Conservation (phyloP, 306 rosid genomes). For the Casuarina glauca region DNA sequence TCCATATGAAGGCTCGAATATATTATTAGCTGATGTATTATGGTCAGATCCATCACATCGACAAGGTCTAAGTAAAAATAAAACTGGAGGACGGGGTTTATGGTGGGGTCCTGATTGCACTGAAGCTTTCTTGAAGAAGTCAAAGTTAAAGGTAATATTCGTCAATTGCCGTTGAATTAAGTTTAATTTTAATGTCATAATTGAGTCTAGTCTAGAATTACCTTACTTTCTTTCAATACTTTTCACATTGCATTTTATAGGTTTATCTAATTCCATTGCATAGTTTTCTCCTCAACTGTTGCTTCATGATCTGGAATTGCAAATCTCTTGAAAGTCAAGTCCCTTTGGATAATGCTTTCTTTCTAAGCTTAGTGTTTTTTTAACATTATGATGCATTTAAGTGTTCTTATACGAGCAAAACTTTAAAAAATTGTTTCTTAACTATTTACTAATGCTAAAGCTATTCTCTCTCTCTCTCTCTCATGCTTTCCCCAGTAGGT, state of each 20-base stretch:
- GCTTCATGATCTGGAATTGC: neutral
- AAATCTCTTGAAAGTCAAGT: neutral
- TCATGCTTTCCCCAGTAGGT: neutral
- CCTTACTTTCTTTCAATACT: constrained; percentile 7
- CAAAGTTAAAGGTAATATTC: constrained; percentile 71
- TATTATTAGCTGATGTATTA: constrained; percentile 68
- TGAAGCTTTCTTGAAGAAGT: constrained; percentile 64
- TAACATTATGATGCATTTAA: neutral
- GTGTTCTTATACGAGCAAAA: neutral
- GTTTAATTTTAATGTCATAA: constrained; percentile 1
- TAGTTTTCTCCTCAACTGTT: constrained; percentile 1
- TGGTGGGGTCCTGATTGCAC: constrained; percentile 96
- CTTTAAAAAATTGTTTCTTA: neutral
- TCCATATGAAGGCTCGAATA: constrained; percentile 63
- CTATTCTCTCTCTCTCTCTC: neutral
- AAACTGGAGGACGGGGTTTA: constrained; percentile 59
- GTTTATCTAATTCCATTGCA: neutral
- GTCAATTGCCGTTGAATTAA: constrained; percentile 6
- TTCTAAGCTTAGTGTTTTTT: neutral
- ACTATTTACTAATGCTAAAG: neutral
- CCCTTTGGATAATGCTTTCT: neutral
- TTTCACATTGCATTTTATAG: neutral
- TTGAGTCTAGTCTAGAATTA: constrained; percentile 1
- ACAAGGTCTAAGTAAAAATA: constrained; percentile 67
- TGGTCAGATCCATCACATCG: constrained; percentile 84